phyloP scores from a whole-genome alignment of 805 yeast species.

The Torulaspora indica region DNA sequence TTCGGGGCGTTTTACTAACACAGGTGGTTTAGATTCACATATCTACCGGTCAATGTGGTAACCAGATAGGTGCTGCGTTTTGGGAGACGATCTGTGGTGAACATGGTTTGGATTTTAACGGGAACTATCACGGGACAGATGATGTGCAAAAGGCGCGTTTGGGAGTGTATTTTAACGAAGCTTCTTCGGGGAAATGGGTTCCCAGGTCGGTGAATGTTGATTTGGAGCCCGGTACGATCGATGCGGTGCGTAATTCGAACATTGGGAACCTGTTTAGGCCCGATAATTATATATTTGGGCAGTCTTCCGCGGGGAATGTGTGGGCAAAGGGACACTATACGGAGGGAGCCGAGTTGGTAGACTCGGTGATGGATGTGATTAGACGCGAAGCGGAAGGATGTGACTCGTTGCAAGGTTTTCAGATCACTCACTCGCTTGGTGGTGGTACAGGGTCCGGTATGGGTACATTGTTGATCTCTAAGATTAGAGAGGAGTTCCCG shows the following conservation, averaged over 20 bases:
- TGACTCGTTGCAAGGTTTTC: constrained; percentile 93
- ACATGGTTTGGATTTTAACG: constrained; percentile 73
- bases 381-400: constrained; percentile 93
- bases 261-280: constrained; percentile 88
- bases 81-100: constrained; percentile 91
- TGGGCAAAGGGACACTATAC: constrained; percentile 98
- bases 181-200: constrained; percentile 80
- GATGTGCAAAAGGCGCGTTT: constrained; percentile 55
- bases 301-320: constrained; percentile 89
- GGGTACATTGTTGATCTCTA: constrained; percentile 84
- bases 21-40: constrained; percentile 56
- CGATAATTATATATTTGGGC: constrained; percentile 84
- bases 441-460: constrained; percentile 97
- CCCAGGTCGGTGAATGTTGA: constrained; percentile 92
- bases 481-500: constrained; percentile 86
- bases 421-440: constrained; percentile 74
- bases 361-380: constrained; percentile 80
- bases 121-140: constrained; percentile 60
- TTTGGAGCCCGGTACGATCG: constrained; percentile 92
- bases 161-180: constrained; percentile 85
- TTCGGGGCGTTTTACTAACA: constrained; percentile 11
- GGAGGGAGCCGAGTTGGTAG: constrained; percentile 92
- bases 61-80: constrained; percentile 93
- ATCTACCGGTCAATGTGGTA: constrained; percentile 98
- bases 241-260: constrained; percentile 71